These are phyloP conservation scores for Venturia pyrina DNA, from an alignment of 2,329 filamentous ascomycete species.

Conservation along the genomic window DNA sequence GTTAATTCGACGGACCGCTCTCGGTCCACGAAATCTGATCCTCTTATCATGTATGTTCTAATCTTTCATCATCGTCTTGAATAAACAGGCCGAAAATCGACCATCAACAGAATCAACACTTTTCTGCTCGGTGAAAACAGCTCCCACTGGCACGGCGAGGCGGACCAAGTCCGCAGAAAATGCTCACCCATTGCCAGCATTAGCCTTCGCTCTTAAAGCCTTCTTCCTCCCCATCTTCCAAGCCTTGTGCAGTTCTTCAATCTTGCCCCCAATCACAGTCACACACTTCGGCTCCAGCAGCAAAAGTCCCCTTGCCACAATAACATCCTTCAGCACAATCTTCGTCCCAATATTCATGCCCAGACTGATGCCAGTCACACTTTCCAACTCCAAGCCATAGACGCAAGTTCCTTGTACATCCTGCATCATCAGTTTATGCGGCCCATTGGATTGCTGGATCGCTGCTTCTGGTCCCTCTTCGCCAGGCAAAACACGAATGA, in stretches of 20 bases:
- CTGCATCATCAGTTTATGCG: constrained; percentile 74
- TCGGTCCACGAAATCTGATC: neutral
- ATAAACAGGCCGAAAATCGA: neutral
- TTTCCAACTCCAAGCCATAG: constrained; percentile 62
- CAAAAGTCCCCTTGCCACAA: constrained; percentile 66
- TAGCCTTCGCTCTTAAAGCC: constrained; percentile 38
- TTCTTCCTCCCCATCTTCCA: constrained; percentile 67
- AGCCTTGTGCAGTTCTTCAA: constrained; percentile 67
- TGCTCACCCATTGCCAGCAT: neutral
- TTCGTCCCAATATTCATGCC: constrained; percentile 72
- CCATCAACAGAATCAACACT: neutral
- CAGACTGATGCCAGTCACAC: constrained; percentile 55
- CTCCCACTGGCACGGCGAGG: neutral
- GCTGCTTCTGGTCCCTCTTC: constrained; percentile 35
- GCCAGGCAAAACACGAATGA: constrained; percentile 60
- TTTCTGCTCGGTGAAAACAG: neutral
- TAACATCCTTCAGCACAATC: constrained; percentile 55
- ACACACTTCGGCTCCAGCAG: constrained; percentile 61
- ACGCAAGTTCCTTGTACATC: constrained; percentile 62
- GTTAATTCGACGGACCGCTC: neutral
- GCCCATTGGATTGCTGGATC: constrained; percentile 31
- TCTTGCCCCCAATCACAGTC: constrained; percentile 74
- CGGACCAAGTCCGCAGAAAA: neutral
- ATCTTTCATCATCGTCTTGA: neutral
- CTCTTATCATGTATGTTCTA: neutral